Base-by-base conservation (phyloP, 106 monocot species). In the Allium cepa region DNA sequence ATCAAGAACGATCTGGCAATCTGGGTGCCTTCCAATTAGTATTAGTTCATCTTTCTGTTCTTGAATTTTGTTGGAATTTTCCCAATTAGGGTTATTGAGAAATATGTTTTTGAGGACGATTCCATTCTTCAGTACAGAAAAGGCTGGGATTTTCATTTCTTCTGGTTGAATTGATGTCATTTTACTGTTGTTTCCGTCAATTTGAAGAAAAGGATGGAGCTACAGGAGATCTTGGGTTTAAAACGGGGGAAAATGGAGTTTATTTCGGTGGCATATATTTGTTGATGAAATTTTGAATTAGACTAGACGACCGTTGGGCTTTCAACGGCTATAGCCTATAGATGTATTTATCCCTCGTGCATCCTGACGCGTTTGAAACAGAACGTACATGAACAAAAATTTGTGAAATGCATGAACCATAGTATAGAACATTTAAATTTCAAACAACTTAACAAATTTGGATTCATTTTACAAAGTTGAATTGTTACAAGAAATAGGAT, bases 21-120 rank as follows among this genome's bases (percentile, higher is more conserved):
- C 89, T 4, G 97, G 92, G 62, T 97, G 88, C 57, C 97, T 77
- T 3, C 97, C 97, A n/a, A 97, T 68, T 28, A 92, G 73, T 49
- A 97, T 70, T 68, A 66, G 58, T 50, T 69, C 68, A 4, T 79
- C 73, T 48, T 50, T 36, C 8, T 67, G 12, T 2, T 52, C 52
- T 67, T 67, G 52, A 69, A 8, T 8, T 22, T 13, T 0, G 27
- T 46, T 11, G 7, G 22, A 27, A 36, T 57, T 73, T 56, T 67
- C 46, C 72, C 60, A 64, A 52, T 56, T 68, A 56, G 92, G 78
- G 58, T 55, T 63, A 75, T 83, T 90, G 75, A 94, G 81, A 71
- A 94, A 81, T 71, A 94, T 94, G 75, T 90, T 87, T 85, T 91
- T 94, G 11, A 91, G 53, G 56, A 71, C 67, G 63, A 56, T 69